A percentile compares a stretch with the other conserved stretches of the same genome.
phyloP scores from a whole-genome alignment of 148 eudicot genomes.

The Limonium bicolor region DNA sequence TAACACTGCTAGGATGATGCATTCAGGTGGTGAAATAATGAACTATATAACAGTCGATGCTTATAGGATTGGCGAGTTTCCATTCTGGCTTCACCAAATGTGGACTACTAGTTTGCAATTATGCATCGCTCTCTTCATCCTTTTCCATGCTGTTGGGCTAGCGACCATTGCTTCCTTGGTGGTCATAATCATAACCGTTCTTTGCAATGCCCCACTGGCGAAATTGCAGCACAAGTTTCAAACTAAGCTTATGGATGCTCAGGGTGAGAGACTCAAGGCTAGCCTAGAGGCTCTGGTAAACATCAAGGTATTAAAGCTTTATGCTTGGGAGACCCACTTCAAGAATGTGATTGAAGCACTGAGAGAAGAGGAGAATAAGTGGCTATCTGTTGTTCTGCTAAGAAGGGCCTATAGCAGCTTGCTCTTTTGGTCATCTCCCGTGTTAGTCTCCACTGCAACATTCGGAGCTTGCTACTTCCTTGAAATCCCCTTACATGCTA shows the following conservation, averaged over 20 bases:
- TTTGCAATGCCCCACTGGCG: constrained; percentile 62
- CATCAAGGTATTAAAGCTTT: constrained; percentile 66
- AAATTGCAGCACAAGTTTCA: constrained; percentile 60
- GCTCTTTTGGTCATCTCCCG: constrained; percentile 75
- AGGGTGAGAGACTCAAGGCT: constrained; percentile 56
- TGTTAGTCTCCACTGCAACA: constrained; percentile 61
- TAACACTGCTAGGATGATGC: constrained; percentile 42
- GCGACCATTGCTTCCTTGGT: constrained; percentile 57
- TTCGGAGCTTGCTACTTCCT: constrained; percentile 67
- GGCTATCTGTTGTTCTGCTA: constrained; percentile 47
- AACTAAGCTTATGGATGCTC: constrained; percentile 53
- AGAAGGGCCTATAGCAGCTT: constrained; percentile 41
- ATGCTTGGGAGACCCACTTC: constrained; percentile 85
- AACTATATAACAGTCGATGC: constrained; percentile 74
- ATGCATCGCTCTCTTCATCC: constrained; percentile 42
- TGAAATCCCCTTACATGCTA: constrained; percentile 43
- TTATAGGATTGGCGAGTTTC: constrained; percentile 79
- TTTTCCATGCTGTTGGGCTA: constrained; percentile 43
- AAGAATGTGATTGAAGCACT: constrained; percentile 40
- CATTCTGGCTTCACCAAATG: constrained; percentile 67
- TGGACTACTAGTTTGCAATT: constrained; percentile 73
- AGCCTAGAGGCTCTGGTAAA: constrained; percentile 57
- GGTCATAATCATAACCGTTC: constrained; percentile 47
- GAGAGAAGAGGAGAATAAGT: constrained; percentile 43
- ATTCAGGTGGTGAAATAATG: constrained; percentile 58